phyloP scores from a whole-genome alignment of 768 basidiomycete genomes.

The Phaffia australis region DNA sequence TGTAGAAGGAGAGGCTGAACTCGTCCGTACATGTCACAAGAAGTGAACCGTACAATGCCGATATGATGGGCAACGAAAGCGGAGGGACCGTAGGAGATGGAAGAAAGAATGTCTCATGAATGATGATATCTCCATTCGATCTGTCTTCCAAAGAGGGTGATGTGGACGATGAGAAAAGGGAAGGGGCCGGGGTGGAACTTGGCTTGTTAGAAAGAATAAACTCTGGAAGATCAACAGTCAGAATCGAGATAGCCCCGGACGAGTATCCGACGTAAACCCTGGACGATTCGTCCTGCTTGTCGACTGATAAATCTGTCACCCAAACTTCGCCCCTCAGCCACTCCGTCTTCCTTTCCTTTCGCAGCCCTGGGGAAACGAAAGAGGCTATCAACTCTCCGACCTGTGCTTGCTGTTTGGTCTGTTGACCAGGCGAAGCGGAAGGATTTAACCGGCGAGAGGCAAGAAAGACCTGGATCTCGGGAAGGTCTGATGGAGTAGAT shows the following conservation, averaged over 20 bases:
- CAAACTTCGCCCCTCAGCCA: not conserved
- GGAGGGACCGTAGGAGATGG: slow-evolving; percentile 19
- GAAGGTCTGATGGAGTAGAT: not conserved
- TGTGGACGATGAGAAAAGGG: not conserved
- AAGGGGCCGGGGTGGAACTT: not conserved
- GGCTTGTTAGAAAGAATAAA: no score
- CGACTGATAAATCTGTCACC: slow-evolving; percentile 2
- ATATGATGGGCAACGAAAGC: slow-evolving; percentile 5
- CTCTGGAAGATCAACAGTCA: not conserved
- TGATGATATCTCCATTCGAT: not conserved
- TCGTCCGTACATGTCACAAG: slow-evolving; percentile 24
- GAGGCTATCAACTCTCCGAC: not conserved
- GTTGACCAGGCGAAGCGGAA: not conserved
- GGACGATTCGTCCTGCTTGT: not conserved
- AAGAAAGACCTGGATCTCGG: not conserved
- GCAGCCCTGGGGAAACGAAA: slow-evolving; percentile 6
- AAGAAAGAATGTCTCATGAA: slow-evolving; percentile 13
- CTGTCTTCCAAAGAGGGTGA: not conserved
- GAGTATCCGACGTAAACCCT: slow-evolving; percentile 16
- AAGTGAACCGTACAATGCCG: slow-evolving; percentile 13
- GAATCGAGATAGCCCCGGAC: slow-evolving; percentile 18
- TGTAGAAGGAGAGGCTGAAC: slow-evolving; percentile 19
- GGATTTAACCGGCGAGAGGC: not conserved
- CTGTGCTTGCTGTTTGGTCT: not conserved
- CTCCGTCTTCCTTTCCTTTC: not conserved